Conservation (phyloP, 139 green algal genomes). For the Micromonas commoda region DNA sequence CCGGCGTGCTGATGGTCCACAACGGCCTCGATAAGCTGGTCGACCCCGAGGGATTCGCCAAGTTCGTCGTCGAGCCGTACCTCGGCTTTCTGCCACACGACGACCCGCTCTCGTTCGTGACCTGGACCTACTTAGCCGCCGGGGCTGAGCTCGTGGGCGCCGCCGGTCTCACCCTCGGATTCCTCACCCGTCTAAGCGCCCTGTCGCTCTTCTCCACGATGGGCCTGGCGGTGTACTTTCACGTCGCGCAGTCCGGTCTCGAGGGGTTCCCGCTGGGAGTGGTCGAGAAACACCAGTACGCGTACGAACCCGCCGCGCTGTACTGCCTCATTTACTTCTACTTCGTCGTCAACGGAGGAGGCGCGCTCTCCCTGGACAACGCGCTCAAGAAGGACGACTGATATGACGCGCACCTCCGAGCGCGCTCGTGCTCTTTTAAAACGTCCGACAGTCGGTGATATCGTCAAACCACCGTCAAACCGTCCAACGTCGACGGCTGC, state of each 20-base stretch:
- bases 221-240: constrained; percentile 28
- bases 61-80: constrained; percentile 33
- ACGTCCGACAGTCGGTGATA: not conserved
- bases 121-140: not conserved
- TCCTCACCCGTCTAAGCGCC: constrained; percentile 18
- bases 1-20: constrained; percentile 15
- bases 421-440: not conserved
- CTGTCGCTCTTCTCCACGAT: constrained; percentile 26
- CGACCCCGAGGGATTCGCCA: constrained; percentile 33
- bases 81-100: not conserved
- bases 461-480: not conserved
- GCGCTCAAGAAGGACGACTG: not conserved
- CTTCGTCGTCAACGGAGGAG: constrained; percentile 19
- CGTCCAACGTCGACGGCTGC: too few species aligned
- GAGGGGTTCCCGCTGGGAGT: constrained; percentile 35
- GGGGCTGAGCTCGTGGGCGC: not conserved
- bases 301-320: constrained; percentile 29
- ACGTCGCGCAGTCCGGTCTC: constrained; percentile 25
- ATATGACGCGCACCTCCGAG: not conserved
- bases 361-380: constrained; percentile 8
- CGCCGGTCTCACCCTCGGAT: constrained; percentile 17
- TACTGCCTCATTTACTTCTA: constrained; percentile 27
- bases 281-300: constrained; percentile 30
- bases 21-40: constrained; percentile 30
- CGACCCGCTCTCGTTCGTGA: not conserved